These are phyloP conservation scores for Phytophthora megakarya DNA, from an alignment of 352 stramenopile species.

Conservation along the genomic window DNA sequence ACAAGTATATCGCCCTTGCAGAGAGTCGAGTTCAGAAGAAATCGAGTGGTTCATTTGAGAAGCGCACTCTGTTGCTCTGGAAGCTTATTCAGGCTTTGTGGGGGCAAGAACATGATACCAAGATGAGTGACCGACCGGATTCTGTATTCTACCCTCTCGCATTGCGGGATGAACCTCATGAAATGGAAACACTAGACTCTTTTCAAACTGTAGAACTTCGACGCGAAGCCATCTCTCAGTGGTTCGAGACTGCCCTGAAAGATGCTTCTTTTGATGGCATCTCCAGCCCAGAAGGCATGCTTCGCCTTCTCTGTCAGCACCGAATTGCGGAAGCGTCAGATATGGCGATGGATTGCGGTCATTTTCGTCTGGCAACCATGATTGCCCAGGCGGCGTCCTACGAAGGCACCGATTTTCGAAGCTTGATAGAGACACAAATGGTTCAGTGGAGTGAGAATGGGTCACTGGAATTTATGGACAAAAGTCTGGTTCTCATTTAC, in stretches of 20 bases:
- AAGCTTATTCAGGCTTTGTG: constrained; percentile 76
- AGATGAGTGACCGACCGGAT: constrained; percentile 26
- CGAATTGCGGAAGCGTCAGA: constrained; percentile 61
- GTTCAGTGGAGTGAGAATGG: constrained; percentile 58
- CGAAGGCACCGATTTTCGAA: constrained; percentile 55
- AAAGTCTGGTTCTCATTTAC: constrained; percentile 66
- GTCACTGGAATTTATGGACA: constrained; percentile 62
- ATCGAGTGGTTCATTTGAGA: constrained; percentile 18
- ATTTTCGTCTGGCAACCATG: constrained; percentile 71
- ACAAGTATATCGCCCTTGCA: constrained; percentile 61
- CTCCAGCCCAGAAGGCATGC: constrained; percentile 39
- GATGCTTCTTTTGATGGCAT: constrained; percentile 16
- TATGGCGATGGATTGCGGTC: constrained; percentile 60
- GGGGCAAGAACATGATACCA: constrained; percentile 70
- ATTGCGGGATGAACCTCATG: constrained; percentile 62
- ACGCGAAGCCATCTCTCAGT: constrained; percentile 74
- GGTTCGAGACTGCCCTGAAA: constrained; percentile 66
- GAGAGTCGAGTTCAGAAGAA: constrained; percentile 33
- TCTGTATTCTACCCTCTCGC: constrained; percentile 49
- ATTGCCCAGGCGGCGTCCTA: constrained; percentile 63
- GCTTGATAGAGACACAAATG: constrained; percentile 60
- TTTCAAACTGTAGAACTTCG: constrained; percentile 75
- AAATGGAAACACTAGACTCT: constrained; percentile 66
- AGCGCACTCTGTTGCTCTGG: constrained; percentile 54
- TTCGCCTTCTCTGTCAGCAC: constrained; percentile 59